phyloP scores from a whole-genome alignment of 495 filamentous ascomycete species.

The Tuber borchii region DNA sequence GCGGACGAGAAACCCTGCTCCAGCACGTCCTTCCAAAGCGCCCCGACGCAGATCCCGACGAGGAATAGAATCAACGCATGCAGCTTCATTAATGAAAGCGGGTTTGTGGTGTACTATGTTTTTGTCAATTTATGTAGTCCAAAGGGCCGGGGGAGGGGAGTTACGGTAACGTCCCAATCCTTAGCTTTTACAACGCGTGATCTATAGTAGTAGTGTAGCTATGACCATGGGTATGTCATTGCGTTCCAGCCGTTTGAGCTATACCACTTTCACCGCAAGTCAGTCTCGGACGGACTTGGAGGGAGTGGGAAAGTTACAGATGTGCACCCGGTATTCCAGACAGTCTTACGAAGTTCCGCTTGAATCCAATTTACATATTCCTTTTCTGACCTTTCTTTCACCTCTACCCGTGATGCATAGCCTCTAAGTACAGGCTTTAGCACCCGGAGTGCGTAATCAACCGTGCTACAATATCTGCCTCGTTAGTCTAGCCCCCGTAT shows the following conservation, averaged over 20 bases:
- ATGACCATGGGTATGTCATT: conserved; percentile 48
- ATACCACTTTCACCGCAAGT: conserved; percentile 36
- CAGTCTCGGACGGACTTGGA: conserved; percentile 4
- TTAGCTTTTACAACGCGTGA: conserved; percentile 43
- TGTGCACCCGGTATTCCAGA: conserved; percentile 45
- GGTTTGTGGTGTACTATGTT: not conserved
- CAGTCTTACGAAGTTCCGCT: conserved; percentile 43
- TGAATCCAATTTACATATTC: conserved; percentile 46
- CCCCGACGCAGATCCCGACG: not conserved
- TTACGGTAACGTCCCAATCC: conserved; percentile 37
- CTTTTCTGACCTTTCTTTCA: conserved; percentile 48
- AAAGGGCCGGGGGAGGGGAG: not conserved
- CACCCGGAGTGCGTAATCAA: conserved; percentile 50
- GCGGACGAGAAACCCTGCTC: not conserved
- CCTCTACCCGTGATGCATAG: conserved; percentile 37
- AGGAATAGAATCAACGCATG: not conserved
- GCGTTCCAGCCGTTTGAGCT: conserved; percentile 48
- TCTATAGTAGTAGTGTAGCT: conserved; percentile 43
- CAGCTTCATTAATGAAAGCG: not conserved
- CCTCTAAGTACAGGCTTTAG: conserved; percentile 51
- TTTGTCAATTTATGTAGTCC: not conserved
- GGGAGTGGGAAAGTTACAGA: conserved; percentile 40
- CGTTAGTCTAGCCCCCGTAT: not conserved
- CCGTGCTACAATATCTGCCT: conserved; percentile 15
- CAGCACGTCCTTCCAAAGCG: not conserved